A percentile compares a stretch with the other conserved stretches of the same genome.
Evolutionary conservation across 2,329 filamentous ascomycete genomes (phyloP).

Genomic region (Apiospora rasikravindrae): DNA sequence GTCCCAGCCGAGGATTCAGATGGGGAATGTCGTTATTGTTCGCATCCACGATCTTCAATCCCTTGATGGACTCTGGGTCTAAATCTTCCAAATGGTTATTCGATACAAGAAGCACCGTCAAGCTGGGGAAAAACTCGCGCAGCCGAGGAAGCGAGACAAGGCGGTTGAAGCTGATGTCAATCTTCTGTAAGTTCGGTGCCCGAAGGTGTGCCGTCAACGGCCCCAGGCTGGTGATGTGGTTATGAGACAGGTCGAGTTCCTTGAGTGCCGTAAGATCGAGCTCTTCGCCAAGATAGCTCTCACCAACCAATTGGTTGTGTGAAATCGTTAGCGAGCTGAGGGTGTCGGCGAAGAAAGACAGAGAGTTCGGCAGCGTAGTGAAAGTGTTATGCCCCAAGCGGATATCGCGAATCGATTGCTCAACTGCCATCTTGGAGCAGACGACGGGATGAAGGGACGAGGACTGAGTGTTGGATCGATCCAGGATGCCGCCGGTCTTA

Average conservation of each 20-base stretch:
- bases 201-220: constrained; percentile 69
- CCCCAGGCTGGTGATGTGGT: constrained; percentile 73
- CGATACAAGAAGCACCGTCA: constrained; percentile 73
- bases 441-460: constrained; percentile 63
- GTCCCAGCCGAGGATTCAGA: constrained; percentile 79
- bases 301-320: constrained; percentile 72
- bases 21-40: constrained; percentile 86
- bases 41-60: constrained; percentile 77
- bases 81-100: constrained; percentile 82
- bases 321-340: constrained; percentile 76
- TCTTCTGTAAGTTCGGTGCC: constrained; percentile 76
- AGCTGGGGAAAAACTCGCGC: constrained; percentile 69
- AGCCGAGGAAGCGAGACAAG: constrained; percentile 72
- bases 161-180: constrained; percentile 86
- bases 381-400: constrained; percentile 82
- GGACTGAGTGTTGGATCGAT: constrained; percentile 70
- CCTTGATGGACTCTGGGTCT: constrained; percentile 73
- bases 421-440: constrained; percentile 59
- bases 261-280: constrained; percentile 75
- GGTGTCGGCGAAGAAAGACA: constrained; percentile 73
- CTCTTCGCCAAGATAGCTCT: constrained; percentile 67
- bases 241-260: constrained; percentile 77
- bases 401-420: constrained; percentile 59
- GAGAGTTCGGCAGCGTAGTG: constrained; percentile 68
- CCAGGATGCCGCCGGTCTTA: constrained; percentile 67